Conservation (phyloP, 805 yeast species). For the Ogataea saltuana region DNA sequence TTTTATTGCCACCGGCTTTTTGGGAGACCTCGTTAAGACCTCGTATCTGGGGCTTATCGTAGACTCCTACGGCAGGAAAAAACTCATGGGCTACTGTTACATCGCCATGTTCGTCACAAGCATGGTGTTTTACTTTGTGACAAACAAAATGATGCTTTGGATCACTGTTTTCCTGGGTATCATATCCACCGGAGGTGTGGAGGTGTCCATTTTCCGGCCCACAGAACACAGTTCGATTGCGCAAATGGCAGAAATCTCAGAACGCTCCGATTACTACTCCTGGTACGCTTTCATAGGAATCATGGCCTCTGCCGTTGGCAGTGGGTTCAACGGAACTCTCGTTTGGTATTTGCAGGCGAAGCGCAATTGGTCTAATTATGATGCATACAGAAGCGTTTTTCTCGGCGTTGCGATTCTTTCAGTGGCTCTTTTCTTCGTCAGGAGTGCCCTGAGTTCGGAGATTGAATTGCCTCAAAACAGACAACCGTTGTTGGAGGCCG, state of each 20-base stretch:
- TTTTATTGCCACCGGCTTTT: slow-evolving; percentile 48
- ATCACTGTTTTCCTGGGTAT: slow-evolving; percentile 48
- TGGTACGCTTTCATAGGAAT: slow-evolving; percentile 57
- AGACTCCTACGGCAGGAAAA: slow-evolving; percentile 49
- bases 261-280: slow-evolving; percentile 55
- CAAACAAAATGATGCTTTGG: slow-evolving; percentile 38
- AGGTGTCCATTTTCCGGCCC: slow-evolving; percentile 59
- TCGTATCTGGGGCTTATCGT: slow-evolving; percentile 47
- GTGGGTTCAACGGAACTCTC: slow-evolving; percentile 41
- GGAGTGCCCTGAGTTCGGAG: slow-evolving; percentile 17
- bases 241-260: slow-evolving; percentile 41
- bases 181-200: slow-evolving; percentile 60
- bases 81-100: slow-evolving; percentile 42
- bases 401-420: slow-evolving; percentile 30
- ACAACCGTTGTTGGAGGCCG: not conserved
- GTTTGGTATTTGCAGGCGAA: slow-evolving; percentile 25
- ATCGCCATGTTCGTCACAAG: slow-evolving; percentile 46
- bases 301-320: slow-evolving; percentile 48
- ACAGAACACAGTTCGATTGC: slow-evolving; percentile 57
- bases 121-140: slow-evolving; percentile 37
- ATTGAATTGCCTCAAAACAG: slow-evolving; percentile 12
- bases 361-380: slow-evolving; percentile 25
- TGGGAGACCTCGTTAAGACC: slow-evolving; percentile 54
- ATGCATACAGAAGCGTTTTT: slow-evolving; percentile 37
- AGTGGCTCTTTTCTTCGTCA: slow-evolving; percentile 21